A percentile compares a stretch with the other conserved stretches of the same genome.
Evolutionary conservation across 2,329 filamentous ascomycete species (phyloP).

Genomic region (Penicillium brevicompactum): DNA sequence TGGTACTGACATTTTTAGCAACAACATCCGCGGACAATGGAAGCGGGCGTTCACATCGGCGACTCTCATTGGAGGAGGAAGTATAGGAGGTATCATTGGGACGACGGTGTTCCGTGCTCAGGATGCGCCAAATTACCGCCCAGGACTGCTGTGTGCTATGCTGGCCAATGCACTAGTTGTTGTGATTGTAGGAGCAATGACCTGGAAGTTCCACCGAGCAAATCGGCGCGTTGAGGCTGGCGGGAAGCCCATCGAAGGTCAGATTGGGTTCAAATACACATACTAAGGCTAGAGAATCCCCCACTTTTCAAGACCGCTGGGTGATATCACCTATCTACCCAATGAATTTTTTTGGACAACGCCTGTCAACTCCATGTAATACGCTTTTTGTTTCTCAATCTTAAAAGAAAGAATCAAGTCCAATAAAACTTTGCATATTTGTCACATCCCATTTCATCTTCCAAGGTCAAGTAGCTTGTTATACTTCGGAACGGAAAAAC

Average conservation of each 20-base stretch:
- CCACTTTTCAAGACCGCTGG: not conserved
- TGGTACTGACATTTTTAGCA: constrained; percentile 48
- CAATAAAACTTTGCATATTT: no score
- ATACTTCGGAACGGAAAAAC: constrained; percentile 11
- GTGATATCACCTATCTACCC: not conserved
- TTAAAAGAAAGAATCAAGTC: no score
- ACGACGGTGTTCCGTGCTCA: constrained; percentile 17
- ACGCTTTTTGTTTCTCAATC: no score
- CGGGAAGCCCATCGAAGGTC: constrained; percentile 10
- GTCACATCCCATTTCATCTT: not conserved
- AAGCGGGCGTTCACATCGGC: constrained; percentile 78
- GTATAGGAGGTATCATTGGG: constrained; percentile 19
- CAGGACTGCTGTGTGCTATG: constrained; percentile 12
- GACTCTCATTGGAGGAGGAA: constrained; percentile 57
- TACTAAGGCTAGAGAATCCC: not conserved
- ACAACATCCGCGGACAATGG: constrained; percentile 85
- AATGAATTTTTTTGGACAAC: no score
- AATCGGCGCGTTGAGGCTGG: constrained; percentile 10
- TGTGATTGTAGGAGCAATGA: constrained; percentile 6
- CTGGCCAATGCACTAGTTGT: constrained; percentile 16
- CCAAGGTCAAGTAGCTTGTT: not conserved
- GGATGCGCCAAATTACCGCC: constrained; percentile 19
- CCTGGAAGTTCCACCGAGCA: constrained; percentile 7
- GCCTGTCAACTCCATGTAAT: no score
- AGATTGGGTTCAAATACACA: constrained; percentile 14